Percentiles rank a stretch among this genome's conserved stretches.
Conservation (phyloP, 2,329 filamentous ascomycete genomes). For the Xylariaceae sp. region DNA sequence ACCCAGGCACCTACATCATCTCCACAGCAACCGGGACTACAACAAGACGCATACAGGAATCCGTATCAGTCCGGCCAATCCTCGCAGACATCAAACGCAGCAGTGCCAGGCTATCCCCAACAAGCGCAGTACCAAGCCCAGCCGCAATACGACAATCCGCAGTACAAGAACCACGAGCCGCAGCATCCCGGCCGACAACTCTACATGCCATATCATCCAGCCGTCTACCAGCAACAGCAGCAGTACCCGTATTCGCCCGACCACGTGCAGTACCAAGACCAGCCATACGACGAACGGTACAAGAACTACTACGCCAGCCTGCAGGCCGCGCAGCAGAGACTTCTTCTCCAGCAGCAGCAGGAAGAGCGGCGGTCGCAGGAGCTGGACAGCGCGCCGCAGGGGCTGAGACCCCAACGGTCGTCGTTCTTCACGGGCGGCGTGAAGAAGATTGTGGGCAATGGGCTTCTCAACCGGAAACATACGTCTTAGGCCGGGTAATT, state of each 20-base stretch:
- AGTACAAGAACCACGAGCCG: conserved; percentile 16
- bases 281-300: conserved; percentile 21
- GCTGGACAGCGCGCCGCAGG: conserved; percentile 21
- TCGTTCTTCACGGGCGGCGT: conserved; percentile 28
- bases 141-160: conserved; percentile 13
- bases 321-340: conserved; percentile 13
- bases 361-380: conserved; percentile 12
- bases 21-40: conserved; percentile 14
- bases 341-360: conserved; percentile 11
- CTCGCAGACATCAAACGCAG: conserved; percentile 8
- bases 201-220: conserved; percentile 25
- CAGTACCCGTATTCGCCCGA: conserved; percentile 18
- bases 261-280: conserved; percentile 19
- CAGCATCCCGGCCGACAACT: conserved; percentile 10
- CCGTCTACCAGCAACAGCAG: conserved; percentile 18
- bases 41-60: conserved; percentile 18
- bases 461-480: conserved; percentile 26
- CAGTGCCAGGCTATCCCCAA: conserved; percentile 4
- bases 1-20: conserved; percentile 6
- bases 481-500: conserved; percentile 2
- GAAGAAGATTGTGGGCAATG: conserved; percentile 30
- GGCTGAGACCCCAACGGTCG: conserved; percentile 26
- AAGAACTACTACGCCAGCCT: conserved; percentile 24
- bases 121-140: conserved; percentile 13
- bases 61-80: conserved; percentile 25